Base-by-base conservation (phyloP, 2,329 filamentous ascomycete species). In the Aspergillus novoparasiticus region DNA sequence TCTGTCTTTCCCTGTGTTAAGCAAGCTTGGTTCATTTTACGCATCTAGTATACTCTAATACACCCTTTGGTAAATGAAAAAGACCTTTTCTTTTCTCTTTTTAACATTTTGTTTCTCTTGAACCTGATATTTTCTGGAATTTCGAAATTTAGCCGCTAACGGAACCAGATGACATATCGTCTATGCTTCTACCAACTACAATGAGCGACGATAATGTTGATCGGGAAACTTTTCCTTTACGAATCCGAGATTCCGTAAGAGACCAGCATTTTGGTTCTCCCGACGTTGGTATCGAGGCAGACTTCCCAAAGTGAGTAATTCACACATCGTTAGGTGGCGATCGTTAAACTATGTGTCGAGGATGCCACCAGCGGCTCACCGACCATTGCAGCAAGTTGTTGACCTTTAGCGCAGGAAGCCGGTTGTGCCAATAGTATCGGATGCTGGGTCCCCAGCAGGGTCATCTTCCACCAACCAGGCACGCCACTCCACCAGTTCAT, bases 131-230 rank as follows among this genome's bases (percentile, higher is more conserved):
- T 43, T 36, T 39, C 19, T 32, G 53, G 34, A 51, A 21, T 11
- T n/a, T 32, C 19, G n/a, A 39, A 28, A 45, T 41, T 60, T 19
- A 54, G 56, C 19, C 32, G 50, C 66, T 68, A 57, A 66, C 59
- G 23, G 43, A 48, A 54, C 51, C 63, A 69, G 68, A 69, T 69
- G 66, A 67, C 66, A 61, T 66, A 62, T 68, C 62, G 60, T 62
- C 59, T 59, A 63, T 60, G 36, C 59, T 57, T 50, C 41, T 41
- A 61, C 28, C 61, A 61, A 58, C 55, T 59, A 69, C 65, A 32
- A 69, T 69, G 68, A 69, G 60, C 57, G 66, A 67, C 58, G 65
- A 62, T 59, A 66, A 62, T 64, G 56, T 30, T 60, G 60, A 66
- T 60, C 64, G 34, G 57, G 66, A 65, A 43, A 41, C 64, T 28